Conservation (phyloP, 1,139 yeast species). For the Hemisphaericaspora xylofermentans region DNA sequence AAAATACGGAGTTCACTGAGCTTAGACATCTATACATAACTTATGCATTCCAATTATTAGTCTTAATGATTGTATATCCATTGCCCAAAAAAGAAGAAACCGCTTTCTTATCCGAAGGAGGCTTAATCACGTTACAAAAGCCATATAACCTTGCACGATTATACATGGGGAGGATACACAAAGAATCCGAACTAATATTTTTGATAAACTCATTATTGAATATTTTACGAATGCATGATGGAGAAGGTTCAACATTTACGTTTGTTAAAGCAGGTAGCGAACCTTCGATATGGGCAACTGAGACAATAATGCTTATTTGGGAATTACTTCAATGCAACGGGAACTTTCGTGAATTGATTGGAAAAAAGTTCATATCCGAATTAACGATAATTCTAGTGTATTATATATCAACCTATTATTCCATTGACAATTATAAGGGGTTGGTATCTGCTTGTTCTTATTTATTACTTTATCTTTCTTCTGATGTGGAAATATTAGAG, state of each 20-base stretch:
- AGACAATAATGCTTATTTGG: slow-evolving; percentile 65
- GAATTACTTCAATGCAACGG: slow-evolving; percentile 75
- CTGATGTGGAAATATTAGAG: slow-evolving; percentile 43
- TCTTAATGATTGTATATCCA: slow-evolving; percentile 64
- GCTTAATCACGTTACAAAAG: slow-evolving; percentile 23
- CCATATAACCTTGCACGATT: slow-evolving; percentile 51
- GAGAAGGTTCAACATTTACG: slow-evolving; percentile 15
- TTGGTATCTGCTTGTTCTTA: slow-evolving; percentile 60
- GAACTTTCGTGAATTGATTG: slow-evolving; percentile 47
- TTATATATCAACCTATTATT: slow-evolving; percentile 51
- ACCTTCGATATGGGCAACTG: slow-evolving; percentile 54
- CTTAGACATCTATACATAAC: slow-evolving; percentile 55
- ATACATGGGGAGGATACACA: slow-evolving; percentile 53
- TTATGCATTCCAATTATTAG: slow-evolving; percentile 60
- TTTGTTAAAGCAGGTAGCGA: slow-evolving; percentile 19
- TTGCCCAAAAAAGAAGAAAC: slow-evolving; percentile 46
- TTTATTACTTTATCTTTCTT: slow-evolving; percentile 58
- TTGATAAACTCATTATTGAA: slow-evolving; percentile 47
- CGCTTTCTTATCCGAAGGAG: slow-evolving; percentile 31
- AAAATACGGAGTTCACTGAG: slow-evolving; percentile 35
- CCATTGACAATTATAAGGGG: slow-evolving; percentile 32
- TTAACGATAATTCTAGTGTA: slow-evolving; percentile 54
- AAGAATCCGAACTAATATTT: slow-evolving; percentile 52
- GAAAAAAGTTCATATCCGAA: slow-evolving; percentile 52
- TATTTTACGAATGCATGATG: slow-evolving; percentile 44